Evolutionary conservation across 2,329 filamentous ascomycete genomes (phyloP), one percentile per base, ranked within the genome.

Genomic region (Nigrospora osmanthi): DNA sequence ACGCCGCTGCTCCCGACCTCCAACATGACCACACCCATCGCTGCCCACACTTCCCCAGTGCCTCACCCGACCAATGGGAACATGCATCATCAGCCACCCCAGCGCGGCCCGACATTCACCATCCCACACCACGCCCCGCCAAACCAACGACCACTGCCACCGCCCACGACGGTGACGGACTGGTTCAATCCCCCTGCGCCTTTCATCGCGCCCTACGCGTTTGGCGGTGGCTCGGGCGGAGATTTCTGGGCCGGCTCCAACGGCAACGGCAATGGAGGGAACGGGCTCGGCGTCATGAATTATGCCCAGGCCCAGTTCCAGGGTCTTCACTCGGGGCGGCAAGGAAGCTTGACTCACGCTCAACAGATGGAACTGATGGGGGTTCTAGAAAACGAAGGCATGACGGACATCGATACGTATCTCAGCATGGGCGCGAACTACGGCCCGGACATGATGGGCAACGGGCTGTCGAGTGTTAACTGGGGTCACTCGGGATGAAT

Each of bases 311-410:
- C 54, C 32, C 47, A 51, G 13, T 53, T 62, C 40, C 42, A 53
- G 35, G 52, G 53, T 23, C 40, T 62, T n/a, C 58, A 62, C 3
- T 62, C 67, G 23, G 76, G 77, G 58, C 76, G 73, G 47, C 80
- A 80, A 55, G 88, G 81, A 52, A 86, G 75, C 47, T 69, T 94
- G 31, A 90, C 82, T 47, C 84, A 89, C 51, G 79, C 88, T 57
- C 87, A 94, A 63, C 88, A 93, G 64, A 67, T 83, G 50, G 87
- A 95, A 67, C 70, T 95, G 34, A 89, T 94, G 85, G 80, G 83
- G 45, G 81, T 82, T 40, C 73, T 95, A 32, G 86, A 93, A 62
- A 85, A 71, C 53, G 78, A 84, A 52, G 81, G 80, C 1, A 67
- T 82, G 58, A 69, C 68, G 23, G 80, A 83, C 42, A 82, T 84